phyloP scores from a whole-genome alignment of 2,329 filamentous ascomycete genomes.

The Conoideocrella luteorostrata region DNA sequence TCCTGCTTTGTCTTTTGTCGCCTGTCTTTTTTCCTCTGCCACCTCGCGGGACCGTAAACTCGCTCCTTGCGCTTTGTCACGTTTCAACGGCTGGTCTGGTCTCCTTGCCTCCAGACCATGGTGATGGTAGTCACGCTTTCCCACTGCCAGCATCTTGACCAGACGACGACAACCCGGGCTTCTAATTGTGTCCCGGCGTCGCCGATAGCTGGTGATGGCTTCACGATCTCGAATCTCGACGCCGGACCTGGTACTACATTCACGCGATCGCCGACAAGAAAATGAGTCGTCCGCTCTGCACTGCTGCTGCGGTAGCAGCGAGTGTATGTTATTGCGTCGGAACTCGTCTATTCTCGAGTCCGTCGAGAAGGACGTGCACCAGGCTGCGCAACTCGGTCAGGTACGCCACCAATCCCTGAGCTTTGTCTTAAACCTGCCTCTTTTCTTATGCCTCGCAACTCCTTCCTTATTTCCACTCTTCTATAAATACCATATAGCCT shows the following conservation, averaged over 20 bases:
- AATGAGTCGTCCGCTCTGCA: conserved; percentile 31
- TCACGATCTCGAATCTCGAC: conserved; percentile 5
- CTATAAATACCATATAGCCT: too few species aligned
- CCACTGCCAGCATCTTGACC: not conserved
- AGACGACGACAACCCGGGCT: conserved; percentile 1
- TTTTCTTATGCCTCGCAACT: too few species aligned
- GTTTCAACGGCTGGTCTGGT: not conserved
- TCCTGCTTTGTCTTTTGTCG: too few species aligned
- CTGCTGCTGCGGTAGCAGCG: conserved; percentile 80
- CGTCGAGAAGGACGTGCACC: conserved; percentile 81
- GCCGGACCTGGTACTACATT: conserved; percentile 17
- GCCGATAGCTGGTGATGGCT: conserved; percentile 8
- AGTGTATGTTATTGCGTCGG: conserved; percentile 75
- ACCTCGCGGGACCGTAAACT: not conserved
- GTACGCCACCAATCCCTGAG: conserved; percentile 47
- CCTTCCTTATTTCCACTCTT: too few species aligned
- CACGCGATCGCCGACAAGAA: conserved; percentile 16
- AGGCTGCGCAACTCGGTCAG: conserved; percentile 83
- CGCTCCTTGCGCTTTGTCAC: not conserved
- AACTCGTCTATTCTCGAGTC: conserved; percentile 72
- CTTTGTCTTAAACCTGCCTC: not conserved
- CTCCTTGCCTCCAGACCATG: conserved; percentile 8
- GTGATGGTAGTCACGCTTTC: conserved; percentile 4
- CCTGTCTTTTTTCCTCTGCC: too few species aligned
- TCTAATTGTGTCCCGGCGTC: conserved; percentile 4